Conservation (phyloP, 2,329 filamentous ascomycete species). For the Trichoderma polysporum region DNA sequence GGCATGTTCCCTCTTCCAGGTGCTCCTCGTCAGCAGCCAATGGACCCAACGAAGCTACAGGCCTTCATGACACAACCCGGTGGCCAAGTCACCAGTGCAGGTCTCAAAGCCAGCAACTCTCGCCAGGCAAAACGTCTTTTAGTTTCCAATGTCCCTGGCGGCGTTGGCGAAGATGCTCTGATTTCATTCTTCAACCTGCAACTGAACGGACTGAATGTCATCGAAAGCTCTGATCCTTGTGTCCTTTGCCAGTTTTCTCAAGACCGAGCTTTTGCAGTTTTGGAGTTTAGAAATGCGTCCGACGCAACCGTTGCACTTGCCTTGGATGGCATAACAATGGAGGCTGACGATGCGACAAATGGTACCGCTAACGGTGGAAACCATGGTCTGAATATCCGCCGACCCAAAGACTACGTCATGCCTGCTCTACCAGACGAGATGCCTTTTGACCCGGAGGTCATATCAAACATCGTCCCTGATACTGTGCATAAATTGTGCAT, state of each 20-base stretch:
- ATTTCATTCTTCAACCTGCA: constrained; percentile 92
- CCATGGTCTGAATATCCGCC: constrained; percentile 69
- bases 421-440: constrained; percentile 74
- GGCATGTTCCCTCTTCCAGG: constrained; percentile 98
- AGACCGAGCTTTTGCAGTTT: constrained; percentile 75
- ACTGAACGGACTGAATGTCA: constrained; percentile 92
- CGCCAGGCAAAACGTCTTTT: constrained; percentile 92
- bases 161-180: constrained; percentile 72
- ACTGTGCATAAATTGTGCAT: constrained; percentile 95
- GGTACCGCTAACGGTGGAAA: constrained; percentile 54
- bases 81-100: constrained; percentile 67
- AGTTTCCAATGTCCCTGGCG: constrained; percentile 75
- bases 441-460: constrained; percentile 70
- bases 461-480: constrained; percentile 81
- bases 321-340: constrained; percentile 86
- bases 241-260: constrained; percentile 77
- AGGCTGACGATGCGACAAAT: constrained; percentile 61
- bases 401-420: constrained; percentile 97
- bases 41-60: constrained; percentile 91
- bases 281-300: constrained; percentile 84
- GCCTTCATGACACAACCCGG: constrained; percentile 92
- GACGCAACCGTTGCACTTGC: constrained; percentile 92
- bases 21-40: constrained; percentile 88
- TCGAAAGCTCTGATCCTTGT: constrained; percentile 81
- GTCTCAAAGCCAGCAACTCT: constrained; percentile 88